These are phyloP conservation scores for Claviceps fusiformis DNA, from an alignment of 2,329 filamentous ascomycete genomes.

Conservation along the genomic window DNA sequence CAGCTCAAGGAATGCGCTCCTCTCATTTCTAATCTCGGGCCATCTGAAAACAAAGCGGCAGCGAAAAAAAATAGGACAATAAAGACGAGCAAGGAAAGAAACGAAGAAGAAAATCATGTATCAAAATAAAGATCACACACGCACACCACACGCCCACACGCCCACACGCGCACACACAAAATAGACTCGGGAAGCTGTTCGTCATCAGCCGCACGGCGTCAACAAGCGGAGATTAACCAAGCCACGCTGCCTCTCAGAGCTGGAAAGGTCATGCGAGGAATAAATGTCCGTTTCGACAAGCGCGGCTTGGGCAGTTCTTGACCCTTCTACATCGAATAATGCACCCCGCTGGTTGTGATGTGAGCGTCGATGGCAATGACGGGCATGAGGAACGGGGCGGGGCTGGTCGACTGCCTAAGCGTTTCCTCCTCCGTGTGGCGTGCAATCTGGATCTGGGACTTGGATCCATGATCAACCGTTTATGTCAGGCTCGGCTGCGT, in stretches of 20 bases:
- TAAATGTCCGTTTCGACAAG: background rate
- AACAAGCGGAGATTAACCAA: background rate
- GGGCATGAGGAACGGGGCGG: background rate
- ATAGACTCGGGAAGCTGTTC: background rate
- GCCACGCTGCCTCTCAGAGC: background rate
- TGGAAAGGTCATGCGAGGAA: background rate
- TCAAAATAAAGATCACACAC: background rate
- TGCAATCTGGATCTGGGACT: background rate
- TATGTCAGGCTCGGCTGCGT: slow-evolving; percentile 5
- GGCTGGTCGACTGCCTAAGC: background rate
- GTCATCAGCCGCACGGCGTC: background rate
- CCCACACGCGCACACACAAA: too few species aligned
- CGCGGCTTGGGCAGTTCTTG: background rate
- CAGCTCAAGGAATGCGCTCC: background rate
- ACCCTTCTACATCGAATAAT: background rate
- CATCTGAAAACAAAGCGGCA: background rate
- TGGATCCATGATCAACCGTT: background rate
- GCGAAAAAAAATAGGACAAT: background rate
- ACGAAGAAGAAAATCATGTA: background rate
- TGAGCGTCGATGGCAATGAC: background rate
- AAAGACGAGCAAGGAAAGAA: background rate
- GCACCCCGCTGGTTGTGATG: background rate
- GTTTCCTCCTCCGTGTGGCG: background rate
- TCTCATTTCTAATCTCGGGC: background rate
- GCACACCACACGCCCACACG: too few species aligned